Percentiles rank a stretch among this genome's conserved stretches.
phyloP scores from a whole-genome alignment of 2,329 filamentous ascomycete genomes.

The Paracoccidioides brasiliensis region DNA sequence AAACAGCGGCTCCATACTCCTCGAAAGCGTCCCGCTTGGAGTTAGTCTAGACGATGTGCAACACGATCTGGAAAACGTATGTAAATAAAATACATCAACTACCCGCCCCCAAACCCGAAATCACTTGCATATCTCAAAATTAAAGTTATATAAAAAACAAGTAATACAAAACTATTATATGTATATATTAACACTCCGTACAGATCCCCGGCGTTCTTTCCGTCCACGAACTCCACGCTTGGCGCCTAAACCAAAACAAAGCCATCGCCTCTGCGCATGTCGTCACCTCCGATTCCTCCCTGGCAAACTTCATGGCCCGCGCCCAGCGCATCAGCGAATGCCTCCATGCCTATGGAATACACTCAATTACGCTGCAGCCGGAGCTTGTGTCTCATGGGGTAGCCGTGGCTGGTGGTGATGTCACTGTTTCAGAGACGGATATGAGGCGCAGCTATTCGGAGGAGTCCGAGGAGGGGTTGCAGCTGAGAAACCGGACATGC shows the following conservation, averaged over 20 bases:
- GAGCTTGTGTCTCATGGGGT: constrained; percentile 32
- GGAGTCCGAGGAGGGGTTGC: background rate
- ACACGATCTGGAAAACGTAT: constrained; percentile 53
- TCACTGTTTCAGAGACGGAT: background rate
- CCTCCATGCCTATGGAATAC: constrained; percentile 60
- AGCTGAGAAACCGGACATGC: constrained; percentile 26
- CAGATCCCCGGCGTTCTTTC: constrained; percentile 53
- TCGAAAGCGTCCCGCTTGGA: constrained; percentile 51
- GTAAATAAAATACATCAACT: background rate
- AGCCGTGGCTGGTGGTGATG: constrained; percentile 3
- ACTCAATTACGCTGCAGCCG: constrained; percentile 58
- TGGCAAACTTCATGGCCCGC: constrained; percentile 47
- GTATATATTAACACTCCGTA: background rate
- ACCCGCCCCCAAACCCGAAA: background rate
- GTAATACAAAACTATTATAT: background rate
- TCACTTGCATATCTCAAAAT: background rate
- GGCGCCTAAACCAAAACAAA: constrained; percentile 59
- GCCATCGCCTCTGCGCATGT: constrained; percentile 58
- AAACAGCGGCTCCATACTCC: constrained; percentile 45
- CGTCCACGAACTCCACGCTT: constrained; percentile 61
- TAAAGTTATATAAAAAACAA: background rate
- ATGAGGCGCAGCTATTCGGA: background rate
- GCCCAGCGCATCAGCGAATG: constrained; percentile 53
- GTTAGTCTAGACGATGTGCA: constrained; percentile 51
- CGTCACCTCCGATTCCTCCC: constrained; percentile 44